Evolutionary conservation across 2,329 filamentous ascomycete genomes (phyloP).

Genomic region (Immersiporthe knoxdaviesiana): DNA sequence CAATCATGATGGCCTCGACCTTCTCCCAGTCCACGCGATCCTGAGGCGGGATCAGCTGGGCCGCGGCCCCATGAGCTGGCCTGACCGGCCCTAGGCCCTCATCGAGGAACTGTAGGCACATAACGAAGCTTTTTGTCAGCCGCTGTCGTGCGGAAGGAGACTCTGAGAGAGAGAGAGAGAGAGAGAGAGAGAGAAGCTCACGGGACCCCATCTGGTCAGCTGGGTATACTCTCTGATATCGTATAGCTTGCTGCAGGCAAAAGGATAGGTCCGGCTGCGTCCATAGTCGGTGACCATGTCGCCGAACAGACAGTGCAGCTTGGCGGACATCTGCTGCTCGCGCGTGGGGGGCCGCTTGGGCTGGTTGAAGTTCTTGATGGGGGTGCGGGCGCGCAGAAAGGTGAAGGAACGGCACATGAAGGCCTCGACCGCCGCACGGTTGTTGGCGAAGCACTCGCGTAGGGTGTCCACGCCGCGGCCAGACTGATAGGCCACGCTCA

Average conservation of each 20-base stretch:
- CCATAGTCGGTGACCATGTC: slow-evolving; percentile 53
- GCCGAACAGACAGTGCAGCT: slow-evolving; percentile 71
- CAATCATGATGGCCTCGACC: slow-evolving; percentile 73
- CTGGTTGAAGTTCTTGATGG: slow-evolving; percentile 18
- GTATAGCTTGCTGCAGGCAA: slow-evolving; percentile 71
- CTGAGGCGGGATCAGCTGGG: not conserved
- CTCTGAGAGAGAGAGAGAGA: not conserved
- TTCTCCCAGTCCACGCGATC: slow-evolving; percentile 77
- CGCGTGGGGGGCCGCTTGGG: slow-evolving; percentile 39
- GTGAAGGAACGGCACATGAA: slow-evolving; percentile 69
- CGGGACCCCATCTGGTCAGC: slow-evolving; percentile 68
- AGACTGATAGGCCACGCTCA: slow-evolving; percentile 42
- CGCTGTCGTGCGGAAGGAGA: not conserved
- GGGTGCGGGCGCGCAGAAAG: slow-evolving; percentile 58
- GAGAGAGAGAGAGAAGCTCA: not conserved
- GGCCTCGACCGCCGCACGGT: slow-evolving; percentile 55
- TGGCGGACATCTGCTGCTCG: slow-evolving; percentile 67
- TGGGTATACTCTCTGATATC: slow-evolving; percentile 71
- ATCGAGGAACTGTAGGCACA: slow-evolving; percentile 51
- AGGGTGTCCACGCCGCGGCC: slow-evolving; percentile 55
- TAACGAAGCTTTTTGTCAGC: not conserved
- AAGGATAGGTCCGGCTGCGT: slow-evolving; percentile 55
- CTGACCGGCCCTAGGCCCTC: slow-evolving; percentile 52
- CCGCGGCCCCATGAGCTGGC: not conserved
- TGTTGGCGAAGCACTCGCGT: slow-evolving; percentile 47